A percentile compares a stretch with the other conserved stretches of the same genome.
Conservation (phyloP, 2,329 filamentous ascomycete species). For the Ophioceras dolichostomum region DNA sequence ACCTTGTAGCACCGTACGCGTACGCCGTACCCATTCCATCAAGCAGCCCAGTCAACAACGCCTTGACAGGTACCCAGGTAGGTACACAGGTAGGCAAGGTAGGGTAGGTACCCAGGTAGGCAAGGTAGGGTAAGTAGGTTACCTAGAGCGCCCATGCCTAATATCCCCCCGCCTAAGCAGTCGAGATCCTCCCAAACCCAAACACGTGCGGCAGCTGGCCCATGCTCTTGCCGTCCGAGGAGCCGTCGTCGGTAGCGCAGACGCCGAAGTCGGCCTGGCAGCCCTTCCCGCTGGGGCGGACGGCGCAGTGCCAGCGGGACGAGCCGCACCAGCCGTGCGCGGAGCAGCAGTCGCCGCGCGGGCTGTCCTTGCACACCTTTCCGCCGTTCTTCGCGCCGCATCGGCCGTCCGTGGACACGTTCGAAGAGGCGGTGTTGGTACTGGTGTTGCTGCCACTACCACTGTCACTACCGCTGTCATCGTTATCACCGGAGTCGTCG, state of each 20-base stretch:
- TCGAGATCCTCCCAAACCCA: not conserved
- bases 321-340: constrained; percentile 24
- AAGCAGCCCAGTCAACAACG: no score
- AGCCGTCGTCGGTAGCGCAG: constrained; percentile 4
- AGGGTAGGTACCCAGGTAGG: no score
- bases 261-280: constrained; percentile 15
- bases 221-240: constrained; percentile 8
- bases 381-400: constrained; percentile 24
- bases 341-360: constrained; percentile 30
- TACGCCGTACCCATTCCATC: no score
- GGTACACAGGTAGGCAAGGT: no score
- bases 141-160: no score
- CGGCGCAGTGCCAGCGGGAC: constrained; percentile 20
- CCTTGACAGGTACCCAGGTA: no score
- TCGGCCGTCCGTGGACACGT: constrained; percentile 23
- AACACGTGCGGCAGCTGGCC: not conserved
- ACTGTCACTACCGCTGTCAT: constrained; percentile 4
- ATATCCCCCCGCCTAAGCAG: not conserved
- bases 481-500: not conserved
- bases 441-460: not conserved
- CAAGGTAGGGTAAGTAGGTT: no score
- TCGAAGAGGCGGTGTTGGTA: not conserved
- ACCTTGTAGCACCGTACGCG: no score
- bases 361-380: constrained; percentile 27
- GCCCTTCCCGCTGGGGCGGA: constrained; percentile 6